Evolutionary conservation across 108 stramenopile species (phyloP).

Genomic region (Ochromonas danica): DNA sequence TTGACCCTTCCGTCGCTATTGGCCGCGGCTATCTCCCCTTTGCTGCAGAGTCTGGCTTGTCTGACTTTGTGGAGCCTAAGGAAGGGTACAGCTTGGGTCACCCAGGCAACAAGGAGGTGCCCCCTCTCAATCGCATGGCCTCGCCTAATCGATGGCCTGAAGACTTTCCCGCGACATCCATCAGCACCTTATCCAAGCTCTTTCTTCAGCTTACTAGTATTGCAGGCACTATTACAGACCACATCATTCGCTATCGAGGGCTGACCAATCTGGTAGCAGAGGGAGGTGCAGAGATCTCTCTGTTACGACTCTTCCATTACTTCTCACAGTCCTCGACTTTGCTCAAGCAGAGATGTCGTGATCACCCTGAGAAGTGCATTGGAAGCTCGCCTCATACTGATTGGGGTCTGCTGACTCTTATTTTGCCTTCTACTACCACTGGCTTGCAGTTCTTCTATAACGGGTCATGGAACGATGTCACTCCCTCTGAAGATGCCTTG

Average conservation of each 20-base stretch:
- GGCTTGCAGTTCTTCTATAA: constrained; percentile 26
- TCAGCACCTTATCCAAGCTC: not conserved
- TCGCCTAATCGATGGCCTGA: not conserved
- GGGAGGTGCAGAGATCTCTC: not conserved
- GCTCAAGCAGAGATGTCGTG: constrained; percentile 17
- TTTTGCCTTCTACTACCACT: constrained; percentile 9
- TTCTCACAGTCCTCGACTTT: constrained; percentile 4
- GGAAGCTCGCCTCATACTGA: constrained; percentile 31
- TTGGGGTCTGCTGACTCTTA: constrained; percentile 21
- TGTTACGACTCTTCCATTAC: constrained; percentile 30
- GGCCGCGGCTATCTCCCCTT: constrained; percentile 3
- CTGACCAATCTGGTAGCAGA: not conserved
- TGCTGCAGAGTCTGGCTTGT: constrained; percentile 5
- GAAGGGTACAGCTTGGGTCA: constrained; percentile 26
- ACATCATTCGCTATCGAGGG: not conserved
- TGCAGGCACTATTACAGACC: not conserved
- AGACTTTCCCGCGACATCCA: not conserved
- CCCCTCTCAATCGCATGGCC: not conserved
- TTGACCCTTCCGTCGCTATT: too few relatives aligned
- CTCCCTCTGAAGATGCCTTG: not conserved
- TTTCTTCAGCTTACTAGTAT: not conserved
- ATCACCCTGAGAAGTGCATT: not conserved
- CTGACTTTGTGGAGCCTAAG: not conserved
- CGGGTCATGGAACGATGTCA: not conserved
- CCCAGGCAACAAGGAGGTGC: not conserved